Base-by-base conservation (phyloP, 2,329 filamentous ascomycete species). In the Neurospora sp. region DNA sequence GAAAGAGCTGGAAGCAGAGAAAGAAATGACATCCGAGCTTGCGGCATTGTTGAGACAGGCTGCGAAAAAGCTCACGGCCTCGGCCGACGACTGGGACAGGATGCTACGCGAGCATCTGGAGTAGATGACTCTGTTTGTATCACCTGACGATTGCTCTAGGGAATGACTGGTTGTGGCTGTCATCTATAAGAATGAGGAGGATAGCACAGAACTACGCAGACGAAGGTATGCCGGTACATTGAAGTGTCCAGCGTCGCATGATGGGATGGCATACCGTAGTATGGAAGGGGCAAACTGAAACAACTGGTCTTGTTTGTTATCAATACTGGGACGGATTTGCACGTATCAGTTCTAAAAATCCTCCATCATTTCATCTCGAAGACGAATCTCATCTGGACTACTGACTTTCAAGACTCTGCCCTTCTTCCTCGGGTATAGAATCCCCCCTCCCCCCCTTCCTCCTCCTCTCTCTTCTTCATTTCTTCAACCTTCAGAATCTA, bases 401-500 rank as follows among this genome's bases (percentile, higher is more conserved):
- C 11, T 28, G 13, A 15, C 13, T 3, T 58, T 3, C 1, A 9
- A 58, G 23, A 13, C 23, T 58, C 7, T 8, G 17, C 23, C 13
- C 5, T 9, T 23, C 19, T 9, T 33, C 52, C 23, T 33, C 52
- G 52, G 13, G 7, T 58, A 33, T 33, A 58, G 33, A 58, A 17
- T 23, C 15, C 3, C 2, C 23, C 52, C 6, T 17, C 52, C 1
- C 52, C 13, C 13, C 1, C 15, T 10, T 58, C 46, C 5, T 33
- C 10, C 13, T 1, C 13, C 7, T 33, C 0, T 1, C 7, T 10
- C 46, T 33, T 17, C 3, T 33, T 1, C 23, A 33, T 33, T 4
- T 5, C 0, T 13, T 9, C 10, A 52, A 23, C 11, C 0, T 23
- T 3, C 19, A 15, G 11, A 7, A 28, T 13, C 19, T n/a, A 0